phyloP scores from a whole-genome alignment of 1,139 yeast species.

The Candida labiduridarum region DNA sequence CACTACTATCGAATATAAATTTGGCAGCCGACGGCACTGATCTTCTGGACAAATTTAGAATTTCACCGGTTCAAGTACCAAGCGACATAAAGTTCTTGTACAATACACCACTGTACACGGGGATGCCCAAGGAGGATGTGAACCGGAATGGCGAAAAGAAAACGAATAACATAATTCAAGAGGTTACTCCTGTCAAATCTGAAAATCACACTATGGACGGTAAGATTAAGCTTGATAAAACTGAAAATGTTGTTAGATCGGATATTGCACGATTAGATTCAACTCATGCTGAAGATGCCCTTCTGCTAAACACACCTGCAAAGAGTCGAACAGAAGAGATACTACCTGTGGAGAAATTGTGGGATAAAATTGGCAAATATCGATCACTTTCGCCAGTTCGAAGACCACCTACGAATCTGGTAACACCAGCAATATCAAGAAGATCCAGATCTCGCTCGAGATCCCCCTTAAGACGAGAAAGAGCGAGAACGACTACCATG shows the following conservation, averaged over 20 bases:
- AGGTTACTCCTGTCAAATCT: not conserved
- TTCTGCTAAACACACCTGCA: not conserved
- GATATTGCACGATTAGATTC: not conserved
- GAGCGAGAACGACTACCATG: not conserved
- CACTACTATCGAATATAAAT: not conserved
- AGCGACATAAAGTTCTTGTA: not conserved
- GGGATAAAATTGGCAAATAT: constrained; percentile 11
- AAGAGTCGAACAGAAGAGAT: constrained; percentile 2
- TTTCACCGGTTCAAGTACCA: constrained; percentile 17
- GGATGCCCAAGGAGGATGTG: not conserved
- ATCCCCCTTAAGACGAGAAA: constrained; percentile 3
- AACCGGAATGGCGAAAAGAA: not conserved
- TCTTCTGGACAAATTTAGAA: constrained; percentile 7
- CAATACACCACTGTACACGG: not conserved
- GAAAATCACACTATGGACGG: not conserved
- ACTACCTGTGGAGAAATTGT: constrained; percentile 4
- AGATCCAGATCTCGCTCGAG: not conserved
- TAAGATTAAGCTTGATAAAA: not conserved
- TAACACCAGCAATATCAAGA: not conserved
- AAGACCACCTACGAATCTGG: not conserved
- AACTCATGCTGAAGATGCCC: not conserved
- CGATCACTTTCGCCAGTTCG: constrained; percentile 14
- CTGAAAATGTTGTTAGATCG: not conserved
- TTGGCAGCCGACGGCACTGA: not conserved
- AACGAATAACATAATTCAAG: not conserved